Evolutionary conservation across 176 grass and related monocot genomes (phyloP), one percentile per base, ranked within the genome.

Genomic region (Raddia distichophylla): DNA sequence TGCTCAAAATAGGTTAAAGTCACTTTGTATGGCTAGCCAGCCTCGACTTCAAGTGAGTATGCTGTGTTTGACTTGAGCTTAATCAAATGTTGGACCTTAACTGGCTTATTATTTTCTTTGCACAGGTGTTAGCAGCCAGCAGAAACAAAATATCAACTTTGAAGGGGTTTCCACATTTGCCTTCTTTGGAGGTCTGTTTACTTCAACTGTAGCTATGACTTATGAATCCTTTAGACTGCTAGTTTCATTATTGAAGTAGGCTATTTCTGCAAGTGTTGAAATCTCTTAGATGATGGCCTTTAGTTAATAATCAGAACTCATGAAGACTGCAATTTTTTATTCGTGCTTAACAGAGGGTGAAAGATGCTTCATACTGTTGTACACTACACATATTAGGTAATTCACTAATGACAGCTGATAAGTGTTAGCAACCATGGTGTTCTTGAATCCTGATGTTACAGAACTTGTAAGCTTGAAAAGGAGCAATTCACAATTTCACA

Each of bases 81-180:
- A 67, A 73, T 82, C 2, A 15, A 67, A 85, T 45, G 40, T 64
- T 57, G 53, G 73, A 33, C 6, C 65, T 90, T 85, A 87, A 50
- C 47, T 77, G 15, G 42, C 82, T 72, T 62, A 40, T 40, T 40
- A 40, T 79, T 35, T 32, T 84, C 37, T 75, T 53, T 80, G 19
- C 60, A 40, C 58, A 98, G 95, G 95, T 98, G 47, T 49, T 98
- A 84, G 95, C 90, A 16, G 95, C 90, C 53, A 95, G 90, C 83
- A 98, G 91, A 89, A 98, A 98, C 64, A 98, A 91, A 90, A 91
- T 98, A 86, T 93, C 93, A 86, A 91, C 92, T 80, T 85, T 98
- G 88, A 95, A 89, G 89, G 82, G 90, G 35, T 98, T 98, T 89
- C 96, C 96, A 50, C 84, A 91, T 89, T 79, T 98, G 80, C 92